Evolutionary conservation across 179 eudicot genomes (phyloP).

Genomic region (Carnegiea gigantea): DNA sequence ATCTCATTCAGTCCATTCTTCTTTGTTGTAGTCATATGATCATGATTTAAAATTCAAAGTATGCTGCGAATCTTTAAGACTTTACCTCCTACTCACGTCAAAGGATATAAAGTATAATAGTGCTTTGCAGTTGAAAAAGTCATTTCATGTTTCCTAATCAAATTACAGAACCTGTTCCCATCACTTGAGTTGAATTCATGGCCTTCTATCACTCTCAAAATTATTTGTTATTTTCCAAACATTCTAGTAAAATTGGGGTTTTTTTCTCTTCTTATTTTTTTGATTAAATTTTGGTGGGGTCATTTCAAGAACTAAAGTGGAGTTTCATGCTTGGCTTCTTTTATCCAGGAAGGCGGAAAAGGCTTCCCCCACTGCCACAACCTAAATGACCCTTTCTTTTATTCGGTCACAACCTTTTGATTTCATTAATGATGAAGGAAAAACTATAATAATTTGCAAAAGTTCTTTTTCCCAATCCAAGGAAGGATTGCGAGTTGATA

Average conservation of each 20-base stretch:
- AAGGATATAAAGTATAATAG: neutral
- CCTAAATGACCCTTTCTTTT: neutral
- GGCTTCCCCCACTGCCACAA: neutral
- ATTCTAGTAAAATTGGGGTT: neutral
- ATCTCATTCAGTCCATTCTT: too few relatives aligned
- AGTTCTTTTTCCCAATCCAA: neutral
- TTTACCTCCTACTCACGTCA: neutral
- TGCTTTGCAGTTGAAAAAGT: neutral
- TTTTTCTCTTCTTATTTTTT: neutral
- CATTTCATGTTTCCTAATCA: neutral
- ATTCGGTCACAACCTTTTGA: neutral
- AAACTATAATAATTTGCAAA: neutral
- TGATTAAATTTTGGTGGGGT: neutral
- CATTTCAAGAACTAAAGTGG: neutral
- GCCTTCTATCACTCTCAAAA: neutral
- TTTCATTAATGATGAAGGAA: neutral
- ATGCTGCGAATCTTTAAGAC: neutral
- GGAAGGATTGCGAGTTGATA: neutral
- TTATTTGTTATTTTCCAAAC: neutral
- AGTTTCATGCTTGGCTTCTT: neutral
- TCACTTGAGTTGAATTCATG: neutral
- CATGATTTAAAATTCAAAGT: neutral
- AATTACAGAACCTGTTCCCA: neutral
- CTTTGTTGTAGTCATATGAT: too few relatives aligned
- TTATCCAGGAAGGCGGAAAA: neutral